Evolutionary conservation across 108 stramenopile genomes (phyloP).

Genomic region (Aurantiochytrium sp.): DNA sequence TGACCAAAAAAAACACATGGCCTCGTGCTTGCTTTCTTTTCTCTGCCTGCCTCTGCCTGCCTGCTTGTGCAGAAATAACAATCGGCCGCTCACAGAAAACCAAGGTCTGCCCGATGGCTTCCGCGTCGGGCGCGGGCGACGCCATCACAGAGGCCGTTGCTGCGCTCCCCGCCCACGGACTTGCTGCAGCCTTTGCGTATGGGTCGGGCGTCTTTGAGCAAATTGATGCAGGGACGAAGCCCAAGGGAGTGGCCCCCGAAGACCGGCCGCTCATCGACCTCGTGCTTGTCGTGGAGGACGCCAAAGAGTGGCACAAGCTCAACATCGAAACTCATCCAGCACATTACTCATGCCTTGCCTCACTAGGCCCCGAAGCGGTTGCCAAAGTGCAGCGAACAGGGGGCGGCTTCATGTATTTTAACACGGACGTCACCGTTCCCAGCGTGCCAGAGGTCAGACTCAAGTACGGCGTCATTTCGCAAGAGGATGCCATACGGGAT

Average conservation of each 20-base stretch:
- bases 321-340: not conserved
- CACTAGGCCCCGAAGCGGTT: not conserved
- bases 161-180: not conserved
- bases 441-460: not conserved
- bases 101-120: not conserved
- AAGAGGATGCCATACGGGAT: not conserved
- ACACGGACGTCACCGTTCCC: not conserved
- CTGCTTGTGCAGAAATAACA: too few species aligned
- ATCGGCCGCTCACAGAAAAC: not conserved
- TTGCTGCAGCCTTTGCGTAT: not conserved
- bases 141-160: not conserved
- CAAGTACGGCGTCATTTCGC: constrained; percentile 6
- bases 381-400: not conserved
- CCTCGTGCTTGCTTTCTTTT: too few species aligned
- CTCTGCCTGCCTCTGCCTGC: too few species aligned
- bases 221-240: not conserved
- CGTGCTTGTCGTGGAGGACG: not conserved
- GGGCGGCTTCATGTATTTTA: not conserved
- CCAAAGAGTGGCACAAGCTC: not conserved
- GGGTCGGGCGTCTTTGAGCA: constrained; percentile 9
- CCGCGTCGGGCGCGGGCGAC: not conserved
- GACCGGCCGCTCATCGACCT: not conserved
- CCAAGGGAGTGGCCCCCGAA: not conserved
- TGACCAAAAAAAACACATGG: too few species aligned
- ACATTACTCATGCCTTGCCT: not conserved